phyloP scores from a whole-genome alignment of 139 green algal species.

The Diplosphaera chodatii region DNA sequence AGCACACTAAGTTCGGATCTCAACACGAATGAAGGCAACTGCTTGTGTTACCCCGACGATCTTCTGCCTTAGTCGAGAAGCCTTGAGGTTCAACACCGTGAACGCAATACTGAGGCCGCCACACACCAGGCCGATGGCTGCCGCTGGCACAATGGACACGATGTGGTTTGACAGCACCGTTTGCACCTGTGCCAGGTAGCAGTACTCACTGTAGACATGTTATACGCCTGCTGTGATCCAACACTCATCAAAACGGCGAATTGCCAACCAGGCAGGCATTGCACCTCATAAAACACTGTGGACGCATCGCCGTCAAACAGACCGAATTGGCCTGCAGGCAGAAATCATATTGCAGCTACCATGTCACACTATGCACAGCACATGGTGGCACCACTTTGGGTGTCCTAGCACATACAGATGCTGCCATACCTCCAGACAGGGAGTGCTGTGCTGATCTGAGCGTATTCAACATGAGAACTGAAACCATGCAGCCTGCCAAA shows the following conservation, averaged over 20 bases:
- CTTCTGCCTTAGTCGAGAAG: constrained; percentile 15
- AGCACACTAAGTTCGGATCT: too few species aligned
- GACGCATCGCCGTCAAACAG: constrained; percentile 52
- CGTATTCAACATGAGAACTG: constrained; percentile 60
- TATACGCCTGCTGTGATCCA: too few species aligned
- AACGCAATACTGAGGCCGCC: constrained; percentile 67
- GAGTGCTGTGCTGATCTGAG: constrained; percentile 47
- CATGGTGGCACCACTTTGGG: too few species aligned
- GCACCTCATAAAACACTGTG: constrained; percentile 45
- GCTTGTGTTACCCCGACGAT: background rate
- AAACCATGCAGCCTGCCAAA: constrained; percentile 61
- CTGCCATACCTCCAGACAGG: constrained; percentile 10
- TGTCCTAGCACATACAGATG: too few species aligned
- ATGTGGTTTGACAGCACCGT: constrained; percentile 60
- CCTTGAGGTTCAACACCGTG: constrained; percentile 70
- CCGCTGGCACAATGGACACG: constrained; percentile 62
- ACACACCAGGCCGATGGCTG: constrained; percentile 58
- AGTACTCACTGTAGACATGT: too few species aligned
- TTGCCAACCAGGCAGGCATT: background rate
- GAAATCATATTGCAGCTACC: background rate
- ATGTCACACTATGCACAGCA: too few species aligned
- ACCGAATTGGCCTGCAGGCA: constrained; percentile 45
- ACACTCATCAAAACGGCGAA: background rate
- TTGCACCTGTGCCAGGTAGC: constrained; percentile 27
- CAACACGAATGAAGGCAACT: too few species aligned